Base-by-base conservation (phyloP, 2,329 filamentous ascomycete species). In the Hysterium pulicare region DNA sequence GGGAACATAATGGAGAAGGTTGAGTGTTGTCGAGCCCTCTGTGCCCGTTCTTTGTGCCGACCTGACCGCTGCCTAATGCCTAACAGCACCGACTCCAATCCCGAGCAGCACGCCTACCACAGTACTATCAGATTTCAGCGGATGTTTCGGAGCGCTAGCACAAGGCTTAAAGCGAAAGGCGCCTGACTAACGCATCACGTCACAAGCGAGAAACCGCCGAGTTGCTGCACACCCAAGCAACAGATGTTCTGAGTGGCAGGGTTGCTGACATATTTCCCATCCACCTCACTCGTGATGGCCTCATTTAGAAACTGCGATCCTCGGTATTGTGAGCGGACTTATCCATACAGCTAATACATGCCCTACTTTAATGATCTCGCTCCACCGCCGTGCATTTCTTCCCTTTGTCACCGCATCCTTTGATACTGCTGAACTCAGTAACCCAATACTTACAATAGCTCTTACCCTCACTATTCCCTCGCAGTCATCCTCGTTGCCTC, bases 191-290 rank as follows among this genome's bases (percentile, higher is more conserved):
- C 4, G 32, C 17, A 15, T 19, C 32, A 34, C 32, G 32, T 34
- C 32, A 34, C 32, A 19, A 34, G 11, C 16, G 11, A 4, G 11
- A 15, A 34, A 19, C 32, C 32, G 32, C 13, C 13, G 16, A 3
- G 17, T 11, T 10, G 21, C 15, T 17, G 8, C 26, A 28, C n/a
- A n/a, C 26, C 8, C n/a, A n/a, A 28, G 26, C 8, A 28, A 19
- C 17, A 34, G 32, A 5, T 34, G 11, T 19, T 15, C 16, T 34
- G 32, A 15, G 15, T n/a, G n/a, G 26, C 8, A n/a, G 8, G 26
- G n/a, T 11, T 34, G 55, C 48, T 45, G 51, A 50, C 52, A 47
- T 51, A 55, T 40, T 24, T n/a, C n/a, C 34, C 4, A 17, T 21
- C 13, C 9, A 11, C 20, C 34, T 37, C 34, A 22, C 34, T 37